Evolutionary conservation across 208 protist species (phyloP), one percentile per base, ranked within the genome.

Genomic region (Angomonas desouzai): DNA sequence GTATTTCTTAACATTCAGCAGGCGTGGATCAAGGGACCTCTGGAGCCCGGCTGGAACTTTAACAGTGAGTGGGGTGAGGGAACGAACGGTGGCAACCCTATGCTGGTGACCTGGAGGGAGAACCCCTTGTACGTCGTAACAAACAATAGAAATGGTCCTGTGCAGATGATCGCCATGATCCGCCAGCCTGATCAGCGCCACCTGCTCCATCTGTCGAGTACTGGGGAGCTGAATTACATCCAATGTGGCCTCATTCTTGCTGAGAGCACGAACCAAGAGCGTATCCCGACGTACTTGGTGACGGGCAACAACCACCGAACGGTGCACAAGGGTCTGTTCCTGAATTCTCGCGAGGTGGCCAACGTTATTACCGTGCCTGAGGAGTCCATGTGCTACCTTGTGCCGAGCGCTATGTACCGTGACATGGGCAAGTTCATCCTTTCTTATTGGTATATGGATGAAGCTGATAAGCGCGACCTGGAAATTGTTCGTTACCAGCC

Each of bases 351-450:
- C 56, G 87, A 93, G 73, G 79, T 79, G 47, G 63, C 81, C 13
- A 76, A 87, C 66, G 30, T 85, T 6, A 70, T 93, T 57, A 88
- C 76, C 22, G 58, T 93, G 10, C 87, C 87, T 11, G 55, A 79
- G 18, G 45, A 77, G 18, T 93, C 83, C 13, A 59, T 93, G 48
- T 86, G 74, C 71, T 93, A 93, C 74, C 68, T 91, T 30, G 82
- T 91, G 16, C 81, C 81, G 3, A 89, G 74, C 33, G 75, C 72
- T 10, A 84, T 89, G 81, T 71, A 74, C 33, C 85, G 70, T 34
- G 82, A 87, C 18, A 77, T 81, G 63, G 70, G 83, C 49, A 93
- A 88, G 70, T 93, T 93, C 66, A 76, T 93, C n/a, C 68, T 93
- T 22, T 91, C 84, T 22, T 91, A 85, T 64, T 89, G 80, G 79